Evolutionary conservation across 441 rosid species (phyloP).

Genomic region (Rhodomyrtus psidioides): DNA sequence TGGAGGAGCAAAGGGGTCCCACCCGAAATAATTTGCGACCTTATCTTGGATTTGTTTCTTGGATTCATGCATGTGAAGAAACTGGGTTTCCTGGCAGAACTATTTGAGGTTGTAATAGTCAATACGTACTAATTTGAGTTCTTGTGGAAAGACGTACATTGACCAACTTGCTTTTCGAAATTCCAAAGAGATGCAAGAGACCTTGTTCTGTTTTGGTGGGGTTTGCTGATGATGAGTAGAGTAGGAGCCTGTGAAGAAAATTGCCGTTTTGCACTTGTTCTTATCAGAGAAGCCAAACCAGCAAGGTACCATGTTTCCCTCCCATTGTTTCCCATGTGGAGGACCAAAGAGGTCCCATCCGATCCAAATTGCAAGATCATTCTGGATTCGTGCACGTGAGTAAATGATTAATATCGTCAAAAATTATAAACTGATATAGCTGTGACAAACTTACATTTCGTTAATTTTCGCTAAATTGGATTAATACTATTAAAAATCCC

Average conservation of each 20-base stretch:
- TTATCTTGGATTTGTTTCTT: not conserved
- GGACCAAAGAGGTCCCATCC: not conserved
- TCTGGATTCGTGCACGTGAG: not conserved
- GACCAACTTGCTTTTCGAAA: not conserved
- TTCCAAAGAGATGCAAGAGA: not conserved
- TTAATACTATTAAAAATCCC: no score
- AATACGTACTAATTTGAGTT: not conserved
- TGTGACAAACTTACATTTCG: no score
- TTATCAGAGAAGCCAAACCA: not conserved
- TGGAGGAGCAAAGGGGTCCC: not conserved
- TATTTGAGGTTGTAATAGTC: not conserved
- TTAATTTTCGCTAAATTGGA: no score
- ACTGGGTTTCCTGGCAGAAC: not conserved
- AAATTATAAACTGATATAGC: no score
- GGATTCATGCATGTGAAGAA: not conserved
- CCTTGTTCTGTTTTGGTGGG: not conserved
- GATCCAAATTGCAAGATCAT: not conserved
- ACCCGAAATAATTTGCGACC: not conserved
- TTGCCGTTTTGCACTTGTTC: not conserved
- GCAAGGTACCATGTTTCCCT: not conserved
- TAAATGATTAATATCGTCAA: not conserved
- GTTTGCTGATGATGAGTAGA: not conserved
- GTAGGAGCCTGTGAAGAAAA: not conserved
- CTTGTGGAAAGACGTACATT: not conserved
- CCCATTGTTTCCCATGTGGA: not conserved